Evolutionary conservation across 305 asterid genomes (phyloP), one percentile per base, ranked within the genome.

Genomic region (Ilex paraguariensis): DNA sequence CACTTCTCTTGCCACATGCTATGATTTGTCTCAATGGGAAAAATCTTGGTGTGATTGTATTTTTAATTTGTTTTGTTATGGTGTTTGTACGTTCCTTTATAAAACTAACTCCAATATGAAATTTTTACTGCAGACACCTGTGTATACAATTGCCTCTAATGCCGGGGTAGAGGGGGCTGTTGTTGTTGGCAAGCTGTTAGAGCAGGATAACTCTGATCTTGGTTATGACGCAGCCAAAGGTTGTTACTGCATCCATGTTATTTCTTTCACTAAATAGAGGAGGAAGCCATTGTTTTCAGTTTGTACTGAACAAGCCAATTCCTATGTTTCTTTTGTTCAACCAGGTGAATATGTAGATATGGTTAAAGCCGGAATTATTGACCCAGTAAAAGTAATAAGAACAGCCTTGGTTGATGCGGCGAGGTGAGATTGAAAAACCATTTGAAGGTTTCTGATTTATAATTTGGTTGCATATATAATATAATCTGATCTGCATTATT

Each of bases 141-240:
- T 86, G 40, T 67, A 80, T 69, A 88, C 88, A n/a, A 91, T 91
- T 62, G 96, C 96, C 55, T 66, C 84, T 4, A 91, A 91, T 31
- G 96, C 98, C 10, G 96, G 98, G 62, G 95, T 86, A 7, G 98
- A 91, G 74, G 98, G 96, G 54, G 93, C 95, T 14, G 96, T 91
- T 2, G 83, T 88, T n/a, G 91, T 88, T 36, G 95, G 96, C 56
- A 91, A 88, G 69, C 74, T 91, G 77, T 66, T 88, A 83, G 96
- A 86, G 74, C 90, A 94, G 8, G 87, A 82, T 13, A 57, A 88
- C 64, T 82, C 86, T 11, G 86, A 91, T 70, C 90, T 86, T 21
- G 98, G 98, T 69, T 91, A 91, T 42, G 96, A 91, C 66, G 96
- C 98, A 6, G 95, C 96, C 40, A 91, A 86, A 77, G 98, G 94